Conservation (phyloP, 2,329 filamentous ascomycete genomes). For the Aspergillus intermedius region DNA sequence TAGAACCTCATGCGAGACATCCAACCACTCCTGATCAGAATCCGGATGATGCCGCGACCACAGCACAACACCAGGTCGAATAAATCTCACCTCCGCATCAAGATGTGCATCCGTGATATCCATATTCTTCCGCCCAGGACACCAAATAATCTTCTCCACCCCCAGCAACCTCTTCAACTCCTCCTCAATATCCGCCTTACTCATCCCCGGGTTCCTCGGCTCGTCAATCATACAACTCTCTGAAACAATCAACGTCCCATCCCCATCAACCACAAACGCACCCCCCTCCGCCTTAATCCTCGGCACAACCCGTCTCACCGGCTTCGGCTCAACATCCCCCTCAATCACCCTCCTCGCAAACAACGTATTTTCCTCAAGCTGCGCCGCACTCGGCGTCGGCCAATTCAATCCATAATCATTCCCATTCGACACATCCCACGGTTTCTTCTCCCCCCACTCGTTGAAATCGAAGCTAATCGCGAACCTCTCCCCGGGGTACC, state of each 20-base stretch:
- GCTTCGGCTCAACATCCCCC: constrained; percentile 6
- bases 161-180: constrained; percentile 19
- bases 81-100: constrained; percentile 21
- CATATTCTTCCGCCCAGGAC: constrained; percentile 16
- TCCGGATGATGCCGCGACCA: constrained; percentile 13
- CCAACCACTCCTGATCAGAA: constrained; percentile 10
- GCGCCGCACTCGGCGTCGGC: constrained; percentile 8
- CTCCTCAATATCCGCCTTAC: constrained; percentile 15
- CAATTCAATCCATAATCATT: constrained; percentile 10
- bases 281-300: constrained; percentile 21
- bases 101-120: constrained; percentile 27
- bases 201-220: constrained; percentile 18
- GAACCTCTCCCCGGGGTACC: constrained; percentile 10
- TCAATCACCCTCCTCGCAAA: constrained; percentile 13
- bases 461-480: constrained; percentile 16
- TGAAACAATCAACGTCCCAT: constrained; percentile 23
- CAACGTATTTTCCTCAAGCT: constrained; percentile 8
- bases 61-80: constrained; percentile 19
- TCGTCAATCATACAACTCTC: constrained; percentile 25
- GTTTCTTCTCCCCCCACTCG: constrained; percentile 11
- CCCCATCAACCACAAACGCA: constrained; percentile 22
- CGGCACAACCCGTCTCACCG: constrained; percentile 10
- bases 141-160: constrained; percentile 23
- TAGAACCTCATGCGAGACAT: constrained; percentile 15
- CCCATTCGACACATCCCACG: constrained; percentile 1